Conservation (phyloP, 495 filamentous ascomycete genomes). For the Rusavskia elegans region DNA sequence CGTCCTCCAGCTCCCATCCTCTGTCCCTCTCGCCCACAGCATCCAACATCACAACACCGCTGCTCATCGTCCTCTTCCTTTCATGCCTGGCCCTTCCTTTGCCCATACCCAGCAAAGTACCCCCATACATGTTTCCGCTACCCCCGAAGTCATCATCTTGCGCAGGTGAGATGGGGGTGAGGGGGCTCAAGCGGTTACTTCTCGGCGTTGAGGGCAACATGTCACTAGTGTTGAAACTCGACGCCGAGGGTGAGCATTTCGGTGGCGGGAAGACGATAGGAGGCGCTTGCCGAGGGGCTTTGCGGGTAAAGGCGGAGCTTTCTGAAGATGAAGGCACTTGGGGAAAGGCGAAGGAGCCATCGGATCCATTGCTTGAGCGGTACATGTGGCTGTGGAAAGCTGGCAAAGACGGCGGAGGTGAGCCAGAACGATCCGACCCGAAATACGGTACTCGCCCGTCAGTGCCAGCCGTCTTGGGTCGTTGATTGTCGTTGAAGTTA, state of each 20-base stretch:
- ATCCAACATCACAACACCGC: conserved; percentile 24
- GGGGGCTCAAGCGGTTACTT: conserved; percentile 4
- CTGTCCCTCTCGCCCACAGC: conserved; percentile 31
- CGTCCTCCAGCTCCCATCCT: conserved; percentile 27
- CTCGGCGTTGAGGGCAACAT: conserved; percentile 10
- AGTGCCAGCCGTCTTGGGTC: conserved; percentile 12
- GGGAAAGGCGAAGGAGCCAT: neutral
- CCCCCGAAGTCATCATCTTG: neutral
- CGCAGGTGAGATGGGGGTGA: conserved; percentile 7
- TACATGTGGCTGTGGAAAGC: conserved; percentile 2
- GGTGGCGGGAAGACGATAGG: conserved; percentile 1
- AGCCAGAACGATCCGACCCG: conserved; percentile 3
- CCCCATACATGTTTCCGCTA: too few relatives aligned
- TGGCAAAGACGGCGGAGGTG: conserved; percentile 3
- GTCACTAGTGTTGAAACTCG: conserved; percentile 10
- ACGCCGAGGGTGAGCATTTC: conserved; percentile 8
- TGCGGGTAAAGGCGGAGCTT: neutral
- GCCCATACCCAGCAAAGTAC: neutral
- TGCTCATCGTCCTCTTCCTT: conserved; percentile 12
- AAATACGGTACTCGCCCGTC: conserved; percentile 8
- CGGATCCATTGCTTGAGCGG: neutral
- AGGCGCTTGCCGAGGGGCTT: neutral
- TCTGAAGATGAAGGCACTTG: neutral
- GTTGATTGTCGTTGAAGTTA: neutral
- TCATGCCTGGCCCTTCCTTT: conserved; percentile 7